Base-by-base conservation (phyloP, 305 asterid genomes). In the Petunia hybrid region DNA sequence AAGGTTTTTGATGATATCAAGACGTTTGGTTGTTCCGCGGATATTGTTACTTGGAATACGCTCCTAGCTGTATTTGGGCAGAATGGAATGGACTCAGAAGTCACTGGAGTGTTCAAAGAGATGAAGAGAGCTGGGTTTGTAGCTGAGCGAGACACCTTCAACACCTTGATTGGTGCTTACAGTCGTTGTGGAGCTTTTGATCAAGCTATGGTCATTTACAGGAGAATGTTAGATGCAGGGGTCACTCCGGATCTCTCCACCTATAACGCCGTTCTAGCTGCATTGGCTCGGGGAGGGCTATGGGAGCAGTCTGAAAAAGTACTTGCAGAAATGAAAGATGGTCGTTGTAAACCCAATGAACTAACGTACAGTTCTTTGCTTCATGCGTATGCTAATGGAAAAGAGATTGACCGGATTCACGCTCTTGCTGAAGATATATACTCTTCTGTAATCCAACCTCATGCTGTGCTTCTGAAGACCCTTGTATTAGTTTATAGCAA, bases 31-130 rank as follows among this genome's bases (percentile, higher is more conserved):
- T 95, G 94, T 87, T 90, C 84, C 35, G 94, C 97, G 0, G 99
- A 95, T 81, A 89, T 95, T 42, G 97, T 95, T 55, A 95, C 99
- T n/a, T 95, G 99, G 99, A 95, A 95, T 83, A 92, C 98, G 0
- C 98, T 95, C 40, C 83, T 93, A 70, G 95, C 99, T 0, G 98
- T 95, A 81, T 95, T 95, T 86, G 99, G 99, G 80, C 97, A 90
- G 87, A 95, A 91, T 13, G 97, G 95, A 67, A 91, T 94, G 99
- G 95, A 94, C 86, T 84, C 90, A 0, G 97, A 95, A 85, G 95
- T 95, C 2, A 91, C 94, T 2, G 99, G 98, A n/a, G 98, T 95
- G 79, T 95, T 95, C 84, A 89, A 75, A 80, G 99, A 95, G 71
- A 94, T 95, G 99, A 95, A 95, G 82, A 85, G 98, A 67, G 91